phyloP scores from a whole-genome alignment of 345 rosid species.

The Citrus inodora region DNA sequence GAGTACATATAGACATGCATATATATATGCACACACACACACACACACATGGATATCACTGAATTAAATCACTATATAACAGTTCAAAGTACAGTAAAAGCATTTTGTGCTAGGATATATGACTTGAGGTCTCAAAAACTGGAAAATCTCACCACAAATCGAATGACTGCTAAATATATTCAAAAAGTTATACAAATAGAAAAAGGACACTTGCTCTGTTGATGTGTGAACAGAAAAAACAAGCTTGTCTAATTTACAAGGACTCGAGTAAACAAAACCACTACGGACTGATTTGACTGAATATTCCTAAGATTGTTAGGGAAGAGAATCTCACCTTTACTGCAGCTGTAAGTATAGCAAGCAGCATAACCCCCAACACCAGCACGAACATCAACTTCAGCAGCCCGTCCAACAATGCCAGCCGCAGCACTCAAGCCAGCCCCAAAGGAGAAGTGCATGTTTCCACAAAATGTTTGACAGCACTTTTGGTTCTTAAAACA shows the following conservation, averaged over 20 bases:
- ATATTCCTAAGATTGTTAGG: neutral
- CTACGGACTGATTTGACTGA: neutral
- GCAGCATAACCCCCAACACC: conserved; percentile 26
- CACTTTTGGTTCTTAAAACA: conserved; percentile 20
- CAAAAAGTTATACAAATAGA: no score
- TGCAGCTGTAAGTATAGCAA: conserved; percentile 25
- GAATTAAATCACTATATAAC: no score
- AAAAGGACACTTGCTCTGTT: neutral
- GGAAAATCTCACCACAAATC: no score
- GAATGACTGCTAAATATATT: no score
- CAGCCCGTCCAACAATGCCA: conserved; percentile 20
- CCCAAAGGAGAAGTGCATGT: conserved; percentile 24
- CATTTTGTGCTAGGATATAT: no score
- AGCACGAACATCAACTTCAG: conserved; percentile 25
- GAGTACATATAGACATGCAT: no score
- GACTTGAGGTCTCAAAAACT: no score
- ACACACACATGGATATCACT: no score
- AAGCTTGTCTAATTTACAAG: neutral
- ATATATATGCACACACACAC: no score
- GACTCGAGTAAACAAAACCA: neutral
- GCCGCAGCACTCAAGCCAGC: conserved; percentile 28
- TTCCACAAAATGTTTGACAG: conserved; percentile 20
- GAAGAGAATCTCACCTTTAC: conserved; percentile 14
- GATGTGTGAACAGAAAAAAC: neutral
- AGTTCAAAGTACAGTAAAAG: no score